Conservation (phyloP, 345 rosid genomes). For the Fremontodendron californicum region DNA sequence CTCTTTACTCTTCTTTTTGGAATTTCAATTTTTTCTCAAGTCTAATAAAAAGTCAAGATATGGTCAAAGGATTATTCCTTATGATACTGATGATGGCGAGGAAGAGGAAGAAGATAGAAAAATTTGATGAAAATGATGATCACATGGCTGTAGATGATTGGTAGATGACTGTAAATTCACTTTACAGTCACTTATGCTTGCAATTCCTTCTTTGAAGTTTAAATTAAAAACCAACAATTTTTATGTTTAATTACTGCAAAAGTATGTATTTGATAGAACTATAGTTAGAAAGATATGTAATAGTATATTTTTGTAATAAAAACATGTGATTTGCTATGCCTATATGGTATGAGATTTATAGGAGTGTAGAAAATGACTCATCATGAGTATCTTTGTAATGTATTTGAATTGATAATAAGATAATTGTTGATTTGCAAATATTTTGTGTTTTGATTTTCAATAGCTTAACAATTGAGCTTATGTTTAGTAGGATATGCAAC, state of each 20-base stretch:
- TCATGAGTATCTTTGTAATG: neutral
- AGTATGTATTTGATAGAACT: neutral
- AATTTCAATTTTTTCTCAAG: too few species aligned
- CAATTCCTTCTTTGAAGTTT: too few species aligned
- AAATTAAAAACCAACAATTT: neutral
- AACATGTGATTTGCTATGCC: neutral
- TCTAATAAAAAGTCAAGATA: conserved; percentile 54
- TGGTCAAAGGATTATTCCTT: conserved; percentile 44
- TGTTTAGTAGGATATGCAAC: neutral
- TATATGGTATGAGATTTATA: neutral
- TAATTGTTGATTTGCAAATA: neutral
- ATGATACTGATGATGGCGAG: conserved; percentile 41
- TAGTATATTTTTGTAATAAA: neutral
- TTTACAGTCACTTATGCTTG: neutral
- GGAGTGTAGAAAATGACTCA: neutral
- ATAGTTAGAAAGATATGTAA: neutral
- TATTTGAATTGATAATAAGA: neutral
- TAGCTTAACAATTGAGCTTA: neutral
- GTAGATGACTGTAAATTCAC: conserved; percentile 51
- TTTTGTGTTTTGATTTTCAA: neutral
- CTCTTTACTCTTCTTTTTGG: too few species aligned
- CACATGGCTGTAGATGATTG: conserved; percentile 34
- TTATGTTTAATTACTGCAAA: neutral
- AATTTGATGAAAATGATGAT: conserved; percentile 30
- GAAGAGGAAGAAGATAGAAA: conserved; percentile 31